Base-by-base conservation (phyloP, 208 protist genomes). In the Acanthamoeba lenticulata region DNA sequence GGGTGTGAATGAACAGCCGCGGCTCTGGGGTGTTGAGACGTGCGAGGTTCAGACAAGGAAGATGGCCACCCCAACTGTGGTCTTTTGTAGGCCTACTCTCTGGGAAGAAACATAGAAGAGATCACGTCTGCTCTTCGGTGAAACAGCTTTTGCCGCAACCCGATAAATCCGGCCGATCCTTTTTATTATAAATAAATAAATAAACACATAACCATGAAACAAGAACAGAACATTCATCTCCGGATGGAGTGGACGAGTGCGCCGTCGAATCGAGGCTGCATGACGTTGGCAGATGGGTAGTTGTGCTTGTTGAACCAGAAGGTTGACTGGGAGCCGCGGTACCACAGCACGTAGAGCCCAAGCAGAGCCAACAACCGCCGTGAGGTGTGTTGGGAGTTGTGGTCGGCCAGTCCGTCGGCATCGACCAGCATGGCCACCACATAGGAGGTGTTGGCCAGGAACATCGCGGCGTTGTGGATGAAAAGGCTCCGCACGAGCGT, bases 271-370 rank as follows among this genome's bases (percentile, higher is more conserved):
- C 57, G 57, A 5, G 57, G 57, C 5, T 29, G 57, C 57, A 67
- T 67, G 15, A 67, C 57, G 36, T 79, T 44, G 36, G 67, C 32
- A 9, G 38, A 32, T 5, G 67, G 67, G 27, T 42, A 79, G 36
- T 79, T 79, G 36, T 45, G 36, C 24, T 79, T 79, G 67, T 79
- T 38, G 67, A 79, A 44, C 67, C 67, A 79, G 67, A 79, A 79
- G 67, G 38, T 79, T 9, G 67, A 9, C 67, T 45, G 67, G 6
- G 5, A 45, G 32, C 36, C 67, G n/a, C 67, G 67, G 36, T 79
- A 79, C 67, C 67, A 79, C 11, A 79, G 6, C 11, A 44, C 67
- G 67, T 17, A 79, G 29, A 79, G 17, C 6, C 34, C 27, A 3
- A 79, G 67, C 67, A 79, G 36, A 38, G 42, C 3, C 6, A 42